Percentiles rank a stretch among this genome's conserved stretches.
These are phyloP conservation scores for Citrus reticulata DNA, from an alignment of 345 rosid genomes.

Conservation along the genomic window DNA sequence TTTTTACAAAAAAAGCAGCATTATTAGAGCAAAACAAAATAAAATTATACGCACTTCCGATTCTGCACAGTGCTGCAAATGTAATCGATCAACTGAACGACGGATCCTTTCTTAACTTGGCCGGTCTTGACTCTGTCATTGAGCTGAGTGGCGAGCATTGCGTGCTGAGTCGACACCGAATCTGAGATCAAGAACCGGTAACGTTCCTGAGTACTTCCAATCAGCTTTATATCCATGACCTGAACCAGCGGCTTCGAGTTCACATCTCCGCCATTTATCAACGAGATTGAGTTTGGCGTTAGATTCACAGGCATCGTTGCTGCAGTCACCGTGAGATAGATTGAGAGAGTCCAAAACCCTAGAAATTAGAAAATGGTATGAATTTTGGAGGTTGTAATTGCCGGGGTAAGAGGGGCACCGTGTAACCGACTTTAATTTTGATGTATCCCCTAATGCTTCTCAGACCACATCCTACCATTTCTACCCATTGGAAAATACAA, in stretches of 20 bases:
- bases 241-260: slow-evolving; percentile 82
- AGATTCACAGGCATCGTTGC: slow-evolving; percentile 65
- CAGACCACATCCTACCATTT: background rate
- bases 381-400: background rate
- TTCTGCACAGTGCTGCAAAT: slow-evolving; percentile 68
- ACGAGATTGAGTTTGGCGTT: slow-evolving; percentile 60
- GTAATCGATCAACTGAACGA: slow-evolving; percentile 79
- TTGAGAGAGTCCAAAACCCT: background rate
- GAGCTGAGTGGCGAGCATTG: slow-evolving; percentile 82
- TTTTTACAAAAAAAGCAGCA: no score
- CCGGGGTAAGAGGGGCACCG: background rate
- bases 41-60: slow-evolving; percentile 45
- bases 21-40: background rate
- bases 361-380: background rate
- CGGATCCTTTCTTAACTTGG: slow-evolving; percentile 65
- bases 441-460: background rate
- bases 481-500: background rate
- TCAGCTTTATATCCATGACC: slow-evolving; percentile 62
- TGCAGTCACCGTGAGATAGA: background rate
- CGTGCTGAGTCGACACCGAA: slow-evolving; percentile 60
- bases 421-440: background rate
- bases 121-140: slow-evolving; percentile 63
- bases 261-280: slow-evolving; percentile 67
- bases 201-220: slow-evolving; percentile 64
- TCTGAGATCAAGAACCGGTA: slow-evolving; percentile 71